Evolutionary conservation across 371 early-diverging fungal genomes (phyloP).

Genomic region (Circinella minor): DNA sequence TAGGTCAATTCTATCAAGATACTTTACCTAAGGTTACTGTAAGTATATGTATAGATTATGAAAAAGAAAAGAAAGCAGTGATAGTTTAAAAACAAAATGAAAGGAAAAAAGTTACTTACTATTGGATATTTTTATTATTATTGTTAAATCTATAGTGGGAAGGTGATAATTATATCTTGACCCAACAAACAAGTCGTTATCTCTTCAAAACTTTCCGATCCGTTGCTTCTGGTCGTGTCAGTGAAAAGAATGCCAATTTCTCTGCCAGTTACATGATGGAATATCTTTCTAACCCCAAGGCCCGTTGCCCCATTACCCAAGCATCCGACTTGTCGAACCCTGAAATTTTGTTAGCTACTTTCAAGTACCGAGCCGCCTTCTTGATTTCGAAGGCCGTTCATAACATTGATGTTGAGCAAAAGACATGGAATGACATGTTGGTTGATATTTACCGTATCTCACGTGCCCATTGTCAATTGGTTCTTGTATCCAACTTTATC

Average conservation of each 20-base stretch:
- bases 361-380: conserved; percentile 45
- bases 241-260: conserved; percentile 41
- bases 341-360: conserved; percentile 38
- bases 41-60: conserved; percentile 8
- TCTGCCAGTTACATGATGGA: conserved; percentile 44
- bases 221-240: conserved; percentile 39
- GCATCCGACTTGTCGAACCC: conserved; percentile 36
- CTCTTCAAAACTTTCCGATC: conserved; percentile 60
- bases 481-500: conserved; percentile 65
- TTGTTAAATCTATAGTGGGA: conserved; percentile 60
- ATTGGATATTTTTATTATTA: not conserved
- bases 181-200: conserved; percentile 81
- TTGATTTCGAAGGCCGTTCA: conserved; percentile 43
- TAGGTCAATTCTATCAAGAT: conserved; percentile 74
- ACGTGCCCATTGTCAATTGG: conserved; percentile 70
- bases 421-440: conserved; percentile 55
- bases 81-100: not conserved
- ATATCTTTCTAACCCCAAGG: conserved; percentile 49
- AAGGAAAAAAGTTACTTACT: no score
- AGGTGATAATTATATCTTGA: conserved; percentile 83
- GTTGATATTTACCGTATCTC: conserved; percentile 62
- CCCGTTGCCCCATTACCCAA: conserved; percentile 44
- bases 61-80: no score
- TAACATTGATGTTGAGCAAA: conserved; percentile 38
- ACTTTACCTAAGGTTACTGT: conserved; percentile 77